phyloP scores from a whole-genome alignment of 164 flowering plant genomes.

The Santalum album region DNA sequence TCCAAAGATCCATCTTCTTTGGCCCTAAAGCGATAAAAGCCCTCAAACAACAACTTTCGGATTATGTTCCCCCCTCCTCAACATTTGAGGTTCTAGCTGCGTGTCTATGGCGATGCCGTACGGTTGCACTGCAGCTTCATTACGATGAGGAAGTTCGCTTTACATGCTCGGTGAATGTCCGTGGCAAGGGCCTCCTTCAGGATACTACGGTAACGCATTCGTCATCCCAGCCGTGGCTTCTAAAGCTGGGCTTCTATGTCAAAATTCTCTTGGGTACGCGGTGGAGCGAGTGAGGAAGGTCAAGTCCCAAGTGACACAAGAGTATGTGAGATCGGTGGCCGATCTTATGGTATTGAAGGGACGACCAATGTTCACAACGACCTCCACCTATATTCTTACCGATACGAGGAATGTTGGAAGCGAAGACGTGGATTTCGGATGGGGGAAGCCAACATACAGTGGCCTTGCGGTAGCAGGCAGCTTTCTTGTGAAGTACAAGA shows the following conservation, averaged over 20 bases:
- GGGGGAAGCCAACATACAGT: too few species aligned
- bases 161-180: not conserved
- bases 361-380: slow-evolving; percentile 5
- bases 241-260: too few species aligned
- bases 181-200: not conserved
- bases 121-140: not conserved
- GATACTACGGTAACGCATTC: too few species aligned
- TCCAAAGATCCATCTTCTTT: not conserved
- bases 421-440: too few species aligned
- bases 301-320: slow-evolving; percentile 17
- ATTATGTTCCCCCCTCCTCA: not conserved
- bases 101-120: not conserved
- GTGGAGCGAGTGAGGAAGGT: slow-evolving; percentile 18
- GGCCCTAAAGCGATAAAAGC: not conserved
- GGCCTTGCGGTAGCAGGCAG: slow-evolving; percentile 19
- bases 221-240: too few species aligned
- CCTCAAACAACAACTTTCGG: not conserved
- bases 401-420: too few species aligned
- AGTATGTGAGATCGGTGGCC: slow-evolving; percentile 25
- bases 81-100: not conserved
- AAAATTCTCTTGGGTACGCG: slow-evolving; percentile 10
- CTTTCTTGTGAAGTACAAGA: too few species aligned
- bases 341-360: slow-evolving; percentile 26
- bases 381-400: too few species aligned
- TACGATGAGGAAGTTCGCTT: not conserved